Evolutionary conservation across 176 grass and related monocot species (phyloP).

Genomic region (Echinochloa phyllopogon): DNA sequence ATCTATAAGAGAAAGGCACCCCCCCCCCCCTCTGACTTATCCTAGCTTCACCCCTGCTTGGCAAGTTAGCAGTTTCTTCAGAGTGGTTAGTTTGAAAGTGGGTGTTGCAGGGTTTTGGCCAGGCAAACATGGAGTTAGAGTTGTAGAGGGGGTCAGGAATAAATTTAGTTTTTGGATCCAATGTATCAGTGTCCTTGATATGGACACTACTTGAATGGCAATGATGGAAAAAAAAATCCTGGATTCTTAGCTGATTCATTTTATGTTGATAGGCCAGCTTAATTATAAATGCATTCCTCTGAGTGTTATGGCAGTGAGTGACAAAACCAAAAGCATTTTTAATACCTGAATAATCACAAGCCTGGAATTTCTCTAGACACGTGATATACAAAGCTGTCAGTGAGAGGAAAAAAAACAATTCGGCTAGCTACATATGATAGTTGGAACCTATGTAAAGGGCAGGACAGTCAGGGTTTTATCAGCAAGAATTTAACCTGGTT

Average conservation of each 20-base stretch:
- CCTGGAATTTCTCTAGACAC: background rate
- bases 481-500: conserved; percentile 4
- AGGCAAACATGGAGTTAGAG: conserved; percentile 8
- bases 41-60: too few relatives aligned
- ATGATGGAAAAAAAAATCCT: background rate
- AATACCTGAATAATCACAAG: background rate
- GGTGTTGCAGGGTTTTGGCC: background rate
- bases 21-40: too few relatives aligned
- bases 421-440: background rate
- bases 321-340: background rate
- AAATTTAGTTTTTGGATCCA: background rate
- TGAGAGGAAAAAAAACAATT: background rate
- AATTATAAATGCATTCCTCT: background rate
- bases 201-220: background rate
- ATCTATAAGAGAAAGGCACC: too few relatives aligned
- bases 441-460: background rate
- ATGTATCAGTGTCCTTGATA: background rate
- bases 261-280: background rate
- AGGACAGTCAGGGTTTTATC: background rate
- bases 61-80: background rate
- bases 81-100: conserved; percentile 8
- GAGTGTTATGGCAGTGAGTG: background rate
- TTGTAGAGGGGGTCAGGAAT: background rate
- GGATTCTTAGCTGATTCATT: conserved; percentile 9
- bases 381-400: background rate